Evolutionary conservation across 768 basidiomycete genomes (phyloP), one percentile per base, ranked within the genome.

Genomic region (Boletus reticuloceps): DNA sequence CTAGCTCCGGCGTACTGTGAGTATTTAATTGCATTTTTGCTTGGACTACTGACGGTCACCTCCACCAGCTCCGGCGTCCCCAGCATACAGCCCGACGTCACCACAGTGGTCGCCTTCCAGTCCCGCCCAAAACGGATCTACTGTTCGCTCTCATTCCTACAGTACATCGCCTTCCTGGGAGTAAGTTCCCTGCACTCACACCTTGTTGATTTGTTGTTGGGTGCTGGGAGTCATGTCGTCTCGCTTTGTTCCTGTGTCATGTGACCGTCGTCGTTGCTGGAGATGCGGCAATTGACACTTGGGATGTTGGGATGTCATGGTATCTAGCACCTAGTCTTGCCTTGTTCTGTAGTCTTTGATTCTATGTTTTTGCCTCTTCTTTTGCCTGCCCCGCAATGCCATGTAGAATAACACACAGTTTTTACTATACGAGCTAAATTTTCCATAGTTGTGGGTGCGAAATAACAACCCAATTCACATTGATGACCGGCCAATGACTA

Each of bases 101-200:
- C 90, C 89, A n/a, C 77, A 79, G 44, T 90, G 88, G 88, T 89
- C 89, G 8, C 88, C 89, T 9, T 83, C 87, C 37, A 91, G 88
- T 59, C 89, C 89, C n/a, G 79, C 85, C 6, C 83, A 86, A 64
- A 73, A 78, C 27, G 73, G 74, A 61, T 72, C 75, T 43, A 60
- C 69, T 29, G 62, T 61, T 39, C 77, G 77, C 51, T 66, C 64
- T 40, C 73, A 77, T 54, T 72, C 77, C 5, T 81, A 81, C 65
- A 74, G 68, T 53, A 75, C 77, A 13, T 79, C 77, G 25, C 79
- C 79, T n/a, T 82, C 79, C 6, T 81, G 79, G 79, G 79, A 80
- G 58, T 81, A 61, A 72, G 52, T 56, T 45, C 37, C 38, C 48
- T 37, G 34, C 22, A 36, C 32, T 41, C 41, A 39, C 40, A 13